Percentiles rank a stretch among this genome's conserved stretches.
Evolutionary conservation across 331 rosid species (phyloP).

Genomic region (Quercus lobata): DNA sequence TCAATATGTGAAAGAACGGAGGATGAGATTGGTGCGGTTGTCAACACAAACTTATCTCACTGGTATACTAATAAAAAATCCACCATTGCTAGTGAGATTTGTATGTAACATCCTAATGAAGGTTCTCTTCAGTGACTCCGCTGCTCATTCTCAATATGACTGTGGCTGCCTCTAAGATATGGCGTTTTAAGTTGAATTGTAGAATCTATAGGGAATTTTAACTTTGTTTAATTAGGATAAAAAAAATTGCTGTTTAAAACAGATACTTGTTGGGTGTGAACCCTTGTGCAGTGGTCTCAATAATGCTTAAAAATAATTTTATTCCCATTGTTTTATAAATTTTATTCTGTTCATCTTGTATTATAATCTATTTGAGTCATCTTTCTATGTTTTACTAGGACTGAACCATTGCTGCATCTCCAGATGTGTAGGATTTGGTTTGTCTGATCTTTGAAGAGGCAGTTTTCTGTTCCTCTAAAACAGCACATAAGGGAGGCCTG

Average conservation of each 20-base stretch:
- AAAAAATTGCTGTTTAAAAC: not conserved
- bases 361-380: not conserved
- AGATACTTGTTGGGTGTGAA: not conserved
- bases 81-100: not conserved
- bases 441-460: too few species aligned
- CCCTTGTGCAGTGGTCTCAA: not conserved
- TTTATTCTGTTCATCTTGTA: not conserved
- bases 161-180: conserved; percentile 14
- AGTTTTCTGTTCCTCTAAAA: too few species aligned
- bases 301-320: not conserved
- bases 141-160: conserved; percentile 15
- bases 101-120: not conserved
- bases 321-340: not conserved
- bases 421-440: too few species aligned
- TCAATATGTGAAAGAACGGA: conserved; percentile 24
- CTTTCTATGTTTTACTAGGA: not conserved
- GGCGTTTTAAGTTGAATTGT: not conserved
- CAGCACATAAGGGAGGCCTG: too few species aligned
- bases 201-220: not conserved
- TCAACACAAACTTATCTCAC: conserved; percentile 13
- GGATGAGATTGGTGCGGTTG: conserved; percentile 25
- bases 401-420: not conserved
- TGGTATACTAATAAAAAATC: conserved; percentile 1
- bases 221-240: not conserved
- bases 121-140: conserved; percentile 10